Conservation (phyloP, 352 stramenopile species). For the Blastocystis sp. region DNA sequence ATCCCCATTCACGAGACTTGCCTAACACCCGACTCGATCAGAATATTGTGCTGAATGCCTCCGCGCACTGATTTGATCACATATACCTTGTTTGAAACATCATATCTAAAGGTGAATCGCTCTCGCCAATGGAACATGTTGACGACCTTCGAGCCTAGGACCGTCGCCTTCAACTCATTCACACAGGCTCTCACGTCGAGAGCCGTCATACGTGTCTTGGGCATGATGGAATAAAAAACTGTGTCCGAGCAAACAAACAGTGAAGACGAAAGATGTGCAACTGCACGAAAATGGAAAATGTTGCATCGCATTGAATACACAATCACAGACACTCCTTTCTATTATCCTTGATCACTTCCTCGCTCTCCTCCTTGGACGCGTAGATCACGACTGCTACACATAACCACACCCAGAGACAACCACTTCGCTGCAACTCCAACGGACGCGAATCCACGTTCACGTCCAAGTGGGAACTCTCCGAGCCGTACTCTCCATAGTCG, state of each 20-base stretch:
- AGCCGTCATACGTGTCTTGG: slow-evolving; percentile 56
- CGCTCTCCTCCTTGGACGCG: neutral
- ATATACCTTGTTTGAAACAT: slow-evolving; percentile 51
- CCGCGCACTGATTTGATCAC: slow-evolving; percentile 14
- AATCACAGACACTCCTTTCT: neutral
- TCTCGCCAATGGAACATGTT: neutral
- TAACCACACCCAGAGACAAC: neutral
- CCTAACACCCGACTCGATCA: slow-evolving; percentile 44
- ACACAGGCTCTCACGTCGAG: slow-evolving; percentile 52
- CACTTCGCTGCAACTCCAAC: neutral
- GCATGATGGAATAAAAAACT: slow-evolving; percentile 21
- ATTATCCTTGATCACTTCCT: neutral
- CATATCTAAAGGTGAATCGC: neutral
- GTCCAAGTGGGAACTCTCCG: neutral
- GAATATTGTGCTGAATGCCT: slow-evolving; percentile 21
- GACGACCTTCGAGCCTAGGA: slow-evolving; percentile 30
- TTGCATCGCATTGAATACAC: neutral
- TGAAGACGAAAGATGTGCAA: neutral
- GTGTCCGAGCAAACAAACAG: neutral
- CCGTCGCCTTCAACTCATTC: slow-evolving; percentile 24
- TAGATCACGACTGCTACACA: slow-evolving; percentile 5
- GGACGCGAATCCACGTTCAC: neutral
- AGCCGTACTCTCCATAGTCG: neutral
- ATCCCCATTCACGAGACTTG: neutral
- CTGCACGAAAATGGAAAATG: neutral